phyloP scores from a whole-genome alignment of 1,284 basidiomycete species.

The Malassezia vespertilionis region DNA sequence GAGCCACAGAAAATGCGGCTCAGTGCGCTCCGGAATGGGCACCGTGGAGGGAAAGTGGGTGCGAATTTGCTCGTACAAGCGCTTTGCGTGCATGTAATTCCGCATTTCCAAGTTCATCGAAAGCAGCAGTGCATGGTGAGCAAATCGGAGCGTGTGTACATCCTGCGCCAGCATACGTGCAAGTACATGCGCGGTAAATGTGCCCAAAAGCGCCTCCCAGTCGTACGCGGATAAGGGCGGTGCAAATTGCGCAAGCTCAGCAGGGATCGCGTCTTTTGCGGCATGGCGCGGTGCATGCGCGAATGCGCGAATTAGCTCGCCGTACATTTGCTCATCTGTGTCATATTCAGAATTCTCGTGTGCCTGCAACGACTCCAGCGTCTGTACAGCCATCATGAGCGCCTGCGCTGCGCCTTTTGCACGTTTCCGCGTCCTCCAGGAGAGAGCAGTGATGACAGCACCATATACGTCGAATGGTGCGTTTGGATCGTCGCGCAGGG shows the following conservation, averaged over 20 bases:
- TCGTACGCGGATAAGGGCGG: not conserved
- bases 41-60: not conserved
- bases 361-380: not conserved
- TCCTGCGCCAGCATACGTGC: not conserved
- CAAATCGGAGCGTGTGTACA: not conserved
- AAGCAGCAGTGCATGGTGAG: not conserved
- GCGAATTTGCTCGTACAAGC: constrained; percentile 8
- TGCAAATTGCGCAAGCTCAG: not conserved
- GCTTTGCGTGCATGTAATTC: not conserved
- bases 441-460: constrained; percentile 7
- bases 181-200: not conserved
- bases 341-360: not conserved
- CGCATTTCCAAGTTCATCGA: not conserved
- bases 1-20: constrained; percentile 4
- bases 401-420: not conserved
- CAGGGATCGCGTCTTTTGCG: not conserved
- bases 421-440: constrained; percentile 8
- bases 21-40: not conserved
- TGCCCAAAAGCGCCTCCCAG: not conserved
- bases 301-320: constrained; percentile 13
- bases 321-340: constrained; percentile 14
- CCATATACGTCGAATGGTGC: constrained; percentile 14
- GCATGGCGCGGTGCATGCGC: not conserved
- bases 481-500: not conserved
- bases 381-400: not conserved